Evolutionary conservation across 1,139 yeast species (phyloP), one percentile per base, ranked within the genome.

Genomic region (Pichia sp.): DNA sequence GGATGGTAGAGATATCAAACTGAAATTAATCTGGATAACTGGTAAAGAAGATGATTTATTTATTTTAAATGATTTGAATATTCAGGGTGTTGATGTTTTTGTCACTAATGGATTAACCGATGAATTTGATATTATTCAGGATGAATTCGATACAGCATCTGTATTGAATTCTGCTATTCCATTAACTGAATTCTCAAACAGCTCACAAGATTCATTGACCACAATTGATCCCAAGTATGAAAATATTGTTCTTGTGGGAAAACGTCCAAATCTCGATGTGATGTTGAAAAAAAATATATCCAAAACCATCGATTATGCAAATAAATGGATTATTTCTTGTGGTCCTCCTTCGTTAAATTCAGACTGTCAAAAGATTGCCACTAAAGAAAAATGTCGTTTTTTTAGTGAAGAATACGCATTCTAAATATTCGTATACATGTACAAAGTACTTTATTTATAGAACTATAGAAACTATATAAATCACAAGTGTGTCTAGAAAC

Each of bases 251-350:
- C 16, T 31, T 14, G 4, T 41, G 10, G 48, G 48, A 16, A 45
- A 37, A 25, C 25, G 44, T 4, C 83, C 83, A 2, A 54, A 62
- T 29, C 54, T 75, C 11, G 56, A 55, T 5, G 44, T 46, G 1
- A 55, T 67, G 6, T 52, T 71, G 7, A 38, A 42, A 21, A 55
- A 53, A 3, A 50, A 58, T 5, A 51, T 68, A 1, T 50, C 55
- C 19, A 49, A 50, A 7, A 58, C 63, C 3, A 56, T 53, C 2
- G 68, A 61, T 33, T 50, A 55, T 16, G 61, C 59, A 3, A 62
- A 64, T 35, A 62, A 63, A 38, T 79, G 83, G 80, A 64, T 81
- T 0, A 61, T 83, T n/a, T 75, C 85, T 0, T 83, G 93, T 62
- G 94, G 95, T 0, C 87, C 89, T 0, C 61, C 60, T 2, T 51